phyloP scores from a whole-genome alignment of 2,329 filamentous ascomycete species.

The Trichoderma brevicompactum region DNA sequence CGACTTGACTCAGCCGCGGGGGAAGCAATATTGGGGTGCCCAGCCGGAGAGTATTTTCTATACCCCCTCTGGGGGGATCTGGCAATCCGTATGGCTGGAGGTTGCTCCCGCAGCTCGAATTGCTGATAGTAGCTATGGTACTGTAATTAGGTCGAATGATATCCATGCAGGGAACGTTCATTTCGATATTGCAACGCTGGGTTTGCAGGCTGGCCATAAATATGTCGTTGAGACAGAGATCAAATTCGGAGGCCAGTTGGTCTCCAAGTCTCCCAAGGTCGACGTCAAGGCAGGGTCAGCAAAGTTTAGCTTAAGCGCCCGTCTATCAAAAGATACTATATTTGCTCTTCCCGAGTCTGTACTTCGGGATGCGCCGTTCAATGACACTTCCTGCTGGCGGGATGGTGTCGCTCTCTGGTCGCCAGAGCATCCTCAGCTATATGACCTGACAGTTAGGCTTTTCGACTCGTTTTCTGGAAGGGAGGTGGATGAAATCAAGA shows the following conservation, averaged over 20 bases:
- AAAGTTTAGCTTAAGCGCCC: conserved; percentile 30
- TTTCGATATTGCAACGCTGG: conserved; percentile 54
- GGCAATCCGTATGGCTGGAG: conserved; percentile 63
- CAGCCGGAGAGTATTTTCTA: conserved; percentile 65
- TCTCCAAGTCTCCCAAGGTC: conserved; percentile 45
- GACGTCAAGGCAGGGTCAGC: conserved; percentile 6
- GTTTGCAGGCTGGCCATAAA: conserved; percentile 50
- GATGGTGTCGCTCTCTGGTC: conserved; percentile 66
- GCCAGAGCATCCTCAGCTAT: conserved; percentile 60
- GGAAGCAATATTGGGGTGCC: conserved; percentile 69
- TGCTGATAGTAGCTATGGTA: conserved; percentile 61
- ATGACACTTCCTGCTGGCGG: conserved; percentile 50
- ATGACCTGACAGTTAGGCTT: conserved; percentile 59
- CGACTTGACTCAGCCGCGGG: conserved; percentile 67
- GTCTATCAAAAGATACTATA: conserved; percentile 49
- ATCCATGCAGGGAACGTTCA: conserved; percentile 57
- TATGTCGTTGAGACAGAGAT: conserved; percentile 59
- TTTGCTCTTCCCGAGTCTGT: conserved; percentile 46
- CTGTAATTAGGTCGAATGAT: conserved; percentile 59
- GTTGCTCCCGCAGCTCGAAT: conserved; percentile 57
- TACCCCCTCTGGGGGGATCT: conserved; percentile 61
- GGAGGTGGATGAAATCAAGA: conserved; percentile 60
- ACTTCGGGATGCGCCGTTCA: conserved; percentile 41
- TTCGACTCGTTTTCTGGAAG: conserved; percentile 45
- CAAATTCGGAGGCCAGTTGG: conserved; percentile 52